Base-by-base conservation (phyloP, 768 basidiomycete genomes). In the Leccinum olivaceopallidum region DNA sequence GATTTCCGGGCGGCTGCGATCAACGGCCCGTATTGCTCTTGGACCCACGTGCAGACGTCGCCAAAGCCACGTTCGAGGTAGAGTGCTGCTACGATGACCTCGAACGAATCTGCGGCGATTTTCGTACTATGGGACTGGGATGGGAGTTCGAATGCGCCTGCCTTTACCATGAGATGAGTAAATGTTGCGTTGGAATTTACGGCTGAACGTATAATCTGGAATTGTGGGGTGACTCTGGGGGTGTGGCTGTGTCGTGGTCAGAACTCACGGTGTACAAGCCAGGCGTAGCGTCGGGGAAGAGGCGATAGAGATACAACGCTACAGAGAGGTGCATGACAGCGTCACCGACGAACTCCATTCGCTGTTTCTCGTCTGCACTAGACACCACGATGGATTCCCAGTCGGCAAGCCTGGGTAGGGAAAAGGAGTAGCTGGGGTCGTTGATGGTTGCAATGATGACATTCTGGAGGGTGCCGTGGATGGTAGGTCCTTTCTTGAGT, bases 311-410 rank as follows among this genome's bases (percentile, higher is more conserved):
- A 57, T 73, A 73, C 48, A 76, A 71, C 12, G 78, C 77, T 18
- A 82, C 69, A 32, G 73, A 69, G 59, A 78, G 75, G 61, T 79
- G 75, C 73, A 82, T 80, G 56, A 79, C 68, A 30, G 79, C 77
- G 57, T 82, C 81, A 5, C 81, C 81, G 13, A 82, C 63, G 65
- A 80, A 82, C 65, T 83, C 81, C 51, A 81, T 59, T 28, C 80
- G 73, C 37, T 82, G 77, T 65, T 76, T 75, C 65, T 75, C 73
- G 28, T 60, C 59, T 16, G 44, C 53, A 14, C 63, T 68, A 51
- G 66, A 74, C 5, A 68, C 61, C 22, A 74, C 66, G 6, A 73
- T 5, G 9, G 70, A 66, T 26, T 74, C 71, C 71, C 72, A 72
- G 47, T 74, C 71, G 22, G 61, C 57, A 50, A 74, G 66, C 22